A percentile compares a stretch with the other conserved stretches of the same genome.
These are phyloP conservation scores for Apostasia ramifera DNA, from an alignment of 106 monocot genomes.

Conservation along the genomic window DNA sequence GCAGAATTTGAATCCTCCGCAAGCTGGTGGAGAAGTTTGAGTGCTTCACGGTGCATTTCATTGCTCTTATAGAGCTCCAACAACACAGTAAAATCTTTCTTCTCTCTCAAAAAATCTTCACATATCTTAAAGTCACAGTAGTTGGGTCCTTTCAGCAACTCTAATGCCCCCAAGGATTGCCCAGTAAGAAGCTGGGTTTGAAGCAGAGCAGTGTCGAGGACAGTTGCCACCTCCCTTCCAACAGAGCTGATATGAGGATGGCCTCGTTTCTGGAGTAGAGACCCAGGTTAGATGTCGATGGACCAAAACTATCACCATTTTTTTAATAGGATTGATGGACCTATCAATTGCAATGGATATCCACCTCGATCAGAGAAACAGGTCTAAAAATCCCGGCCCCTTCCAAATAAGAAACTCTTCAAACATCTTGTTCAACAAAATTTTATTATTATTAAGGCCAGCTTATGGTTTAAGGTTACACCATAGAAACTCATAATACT, in stretches of 20 bases:
- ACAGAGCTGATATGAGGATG: slow-evolving; percentile 68
- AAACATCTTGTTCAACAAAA: background rate
- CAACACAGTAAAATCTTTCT: slow-evolving; percentile 38
- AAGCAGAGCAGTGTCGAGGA: slow-evolving; percentile 87
- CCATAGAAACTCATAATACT: no score
- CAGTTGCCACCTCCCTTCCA: slow-evolving; percentile 76
- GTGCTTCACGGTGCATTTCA: slow-evolving; percentile 90
- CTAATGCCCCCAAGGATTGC: slow-evolving; percentile 55
- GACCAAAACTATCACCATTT: background rate
- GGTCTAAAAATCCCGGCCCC: background rate
- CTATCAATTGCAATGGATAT: background rate
- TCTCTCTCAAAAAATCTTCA: slow-evolving; percentile 73
- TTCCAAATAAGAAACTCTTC: background rate
- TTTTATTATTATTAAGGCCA: background rate
- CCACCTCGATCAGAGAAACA: background rate
- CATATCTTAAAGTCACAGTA: slow-evolving; percentile 92
- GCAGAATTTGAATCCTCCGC: slow-evolving; percentile 66
- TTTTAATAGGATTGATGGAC: background rate
- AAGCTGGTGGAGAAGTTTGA: slow-evolving; percentile 68
- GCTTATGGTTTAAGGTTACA: background rate
- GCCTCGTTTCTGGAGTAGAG: slow-evolving; percentile 49
- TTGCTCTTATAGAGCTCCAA: slow-evolving; percentile 86
- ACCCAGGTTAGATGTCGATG: slow-evolving; percentile 13
- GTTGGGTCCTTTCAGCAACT: slow-evolving; percentile 81
- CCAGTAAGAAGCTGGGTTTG: slow-evolving; percentile 84